These are phyloP conservation scores for Pythium aquatile DNA, from an alignment of 352 stramenopile species.

Conservation along the genomic window DNA sequence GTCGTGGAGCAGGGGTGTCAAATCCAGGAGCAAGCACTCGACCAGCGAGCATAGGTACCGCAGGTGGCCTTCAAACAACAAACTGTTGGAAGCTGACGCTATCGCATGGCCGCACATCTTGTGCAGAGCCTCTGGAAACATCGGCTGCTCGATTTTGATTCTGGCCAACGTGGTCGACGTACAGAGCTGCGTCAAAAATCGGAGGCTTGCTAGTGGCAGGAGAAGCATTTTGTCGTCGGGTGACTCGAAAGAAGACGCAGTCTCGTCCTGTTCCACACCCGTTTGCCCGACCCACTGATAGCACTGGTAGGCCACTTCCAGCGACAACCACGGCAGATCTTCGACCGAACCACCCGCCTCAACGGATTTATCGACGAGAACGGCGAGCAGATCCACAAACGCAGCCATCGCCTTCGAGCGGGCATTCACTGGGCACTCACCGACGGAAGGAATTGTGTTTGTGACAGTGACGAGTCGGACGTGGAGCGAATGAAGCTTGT, in stretches of 20 bases:
- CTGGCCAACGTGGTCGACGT: not conserved
- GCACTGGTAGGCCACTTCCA: not conserved
- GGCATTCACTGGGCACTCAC: not conserved
- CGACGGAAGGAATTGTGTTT: not conserved
- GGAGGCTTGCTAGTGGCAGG: conserved; percentile 2
- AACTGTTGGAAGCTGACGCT: not conserved
- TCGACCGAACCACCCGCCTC: not conserved
- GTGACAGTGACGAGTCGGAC: not conserved
- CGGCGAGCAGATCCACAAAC: not conserved
- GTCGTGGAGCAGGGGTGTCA: not conserved
- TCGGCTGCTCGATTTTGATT: not conserved
- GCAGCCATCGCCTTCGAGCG: not conserved
- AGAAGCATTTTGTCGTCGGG: not conserved
- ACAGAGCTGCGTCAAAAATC: not conserved
- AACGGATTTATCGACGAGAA: not conserved
- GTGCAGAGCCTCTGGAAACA: not conserved
- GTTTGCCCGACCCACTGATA: not conserved
- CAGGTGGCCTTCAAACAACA: not conserved
- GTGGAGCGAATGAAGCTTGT: not conserved
- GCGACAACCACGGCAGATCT: not conserved
- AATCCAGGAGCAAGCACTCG: not conserved
- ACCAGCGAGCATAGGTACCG: not conserved
- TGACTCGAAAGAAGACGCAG: no score
- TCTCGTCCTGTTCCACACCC: not conserved
- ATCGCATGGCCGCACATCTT: not conserved